phyloP scores from a whole-genome alignment of 2,329 filamentous ascomycete species.

The Alternaria sp. region DNA sequence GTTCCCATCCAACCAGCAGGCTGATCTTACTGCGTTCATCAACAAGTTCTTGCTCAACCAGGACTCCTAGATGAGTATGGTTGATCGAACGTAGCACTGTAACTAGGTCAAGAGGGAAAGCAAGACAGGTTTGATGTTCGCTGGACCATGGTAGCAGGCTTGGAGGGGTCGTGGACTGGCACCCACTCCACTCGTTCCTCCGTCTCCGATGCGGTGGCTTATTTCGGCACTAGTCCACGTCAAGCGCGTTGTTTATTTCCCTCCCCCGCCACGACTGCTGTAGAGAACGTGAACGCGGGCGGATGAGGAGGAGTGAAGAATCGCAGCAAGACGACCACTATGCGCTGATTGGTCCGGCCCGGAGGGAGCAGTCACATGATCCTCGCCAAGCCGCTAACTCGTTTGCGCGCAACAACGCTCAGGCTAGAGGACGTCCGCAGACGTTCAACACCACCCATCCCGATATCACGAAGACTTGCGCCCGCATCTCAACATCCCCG shows the following conservation, averaged over 20 bases:
- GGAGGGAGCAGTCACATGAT: conserved; percentile 28
- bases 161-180: conserved; percentile 35
- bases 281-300: conserved; percentile 13
- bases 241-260: conserved; percentile 29
- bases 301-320: conserved; percentile 1
- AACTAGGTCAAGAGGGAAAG: conserved; percentile 1
- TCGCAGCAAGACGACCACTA: conserved; percentile 3
- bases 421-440: conserved; percentile 24
- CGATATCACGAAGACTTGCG: conserved; percentile 43
- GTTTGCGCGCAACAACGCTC: conserved; percentile 23
- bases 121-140: conserved; percentile 24
- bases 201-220: conserved; percentile 35
- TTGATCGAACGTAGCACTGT: background rate
- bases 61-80: background rate
- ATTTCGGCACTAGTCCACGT: conserved; percentile 34
- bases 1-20: conserved; percentile 63
- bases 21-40: conserved; percentile 64
- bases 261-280: conserved; percentile 17
- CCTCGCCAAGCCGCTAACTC: conserved; percentile 25
- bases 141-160: conserved; percentile 23
- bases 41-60: conserved; percentile 59
- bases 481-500: conserved; percentile 48
- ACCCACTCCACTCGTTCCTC: conserved; percentile 34
- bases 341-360: conserved; percentile 17
- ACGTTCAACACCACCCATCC: conserved; percentile 42